A percentile compares a stretch with the other conserved stretches of the same genome.
Evolutionary conservation across 768 basidiomycete species (phyloP).

Genomic region (Mycena floridula): DNA sequence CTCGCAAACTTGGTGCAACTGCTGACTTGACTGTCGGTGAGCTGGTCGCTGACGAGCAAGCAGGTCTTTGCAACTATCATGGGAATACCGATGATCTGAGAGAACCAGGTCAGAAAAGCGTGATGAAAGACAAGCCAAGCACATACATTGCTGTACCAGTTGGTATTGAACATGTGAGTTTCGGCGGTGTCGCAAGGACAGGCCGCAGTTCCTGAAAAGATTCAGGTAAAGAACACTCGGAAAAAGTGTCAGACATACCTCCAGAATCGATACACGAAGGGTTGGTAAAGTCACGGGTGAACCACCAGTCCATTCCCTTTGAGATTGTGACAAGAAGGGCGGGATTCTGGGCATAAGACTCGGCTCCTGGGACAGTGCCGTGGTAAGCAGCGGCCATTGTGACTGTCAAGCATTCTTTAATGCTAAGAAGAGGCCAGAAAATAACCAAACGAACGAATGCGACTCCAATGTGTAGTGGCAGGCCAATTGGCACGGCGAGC

Average conservation of each 20-base stretch:
- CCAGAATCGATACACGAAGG: conserved; percentile 49
- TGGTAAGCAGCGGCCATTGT: conserved; percentile 53
- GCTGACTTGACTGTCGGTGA: conserved; percentile 32
- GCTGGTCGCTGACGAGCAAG: conserved; percentile 39
- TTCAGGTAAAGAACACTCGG: too few relatives aligned
- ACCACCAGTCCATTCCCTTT: conserved; percentile 59
- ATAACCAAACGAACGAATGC: conserved; percentile 34
- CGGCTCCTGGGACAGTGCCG: conserved; percentile 38
- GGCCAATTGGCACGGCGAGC: conserved; percentile 69
- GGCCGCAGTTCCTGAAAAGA: conserved; percentile 30
- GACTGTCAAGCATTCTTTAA: conserved; percentile 22
- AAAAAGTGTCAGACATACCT: too few relatives aligned
- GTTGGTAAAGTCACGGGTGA: conserved; percentile 50
- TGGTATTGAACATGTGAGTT: conserved; percentile 49
- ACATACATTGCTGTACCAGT: conserved; percentile 58
- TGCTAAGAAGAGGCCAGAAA: conserved; percentile 3
- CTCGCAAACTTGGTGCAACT: conserved; percentile 46
- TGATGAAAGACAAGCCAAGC: background rate
- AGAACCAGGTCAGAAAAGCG: background rate
- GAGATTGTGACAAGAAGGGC: conserved; percentile 34
- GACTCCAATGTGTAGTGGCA: conserved; percentile 52
- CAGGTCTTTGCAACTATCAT: conserved; percentile 50
- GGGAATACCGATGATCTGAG: conserved; percentile 56
- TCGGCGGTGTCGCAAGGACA: conserved; percentile 55
- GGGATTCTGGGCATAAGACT: conserved; percentile 35